These are phyloP conservation scores for Westerdykella sp. DNA, from an alignment of 2,329 filamentous ascomycete species.

Conservation along the genomic window DNA sequence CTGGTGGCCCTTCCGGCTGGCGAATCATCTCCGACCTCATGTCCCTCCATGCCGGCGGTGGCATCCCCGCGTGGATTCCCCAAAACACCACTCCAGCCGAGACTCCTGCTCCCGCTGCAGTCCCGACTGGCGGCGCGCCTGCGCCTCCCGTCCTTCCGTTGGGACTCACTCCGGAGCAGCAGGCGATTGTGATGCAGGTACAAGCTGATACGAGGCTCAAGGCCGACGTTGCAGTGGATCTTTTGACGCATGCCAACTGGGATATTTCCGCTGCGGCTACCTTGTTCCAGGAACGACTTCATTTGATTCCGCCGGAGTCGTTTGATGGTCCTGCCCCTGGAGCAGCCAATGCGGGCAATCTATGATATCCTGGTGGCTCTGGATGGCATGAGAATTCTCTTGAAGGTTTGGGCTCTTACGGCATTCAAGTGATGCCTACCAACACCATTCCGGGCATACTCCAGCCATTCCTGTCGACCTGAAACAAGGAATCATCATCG, in stretches of 20 bases:
- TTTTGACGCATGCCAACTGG: conserved; percentile 73
- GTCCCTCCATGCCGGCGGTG: conserved; percentile 62
- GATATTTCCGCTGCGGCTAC: conserved; percentile 67
- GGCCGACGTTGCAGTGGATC: conserved; percentile 70
- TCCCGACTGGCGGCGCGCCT: conserved; percentile 38
- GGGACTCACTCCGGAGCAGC: conserved; percentile 43
- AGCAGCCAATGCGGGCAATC: too few species aligned
- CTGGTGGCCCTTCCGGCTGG: conserved; percentile 60
- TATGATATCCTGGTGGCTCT: too few species aligned
- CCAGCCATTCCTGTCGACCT: too few species aligned
- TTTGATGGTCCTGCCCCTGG: conserved; percentile 18
- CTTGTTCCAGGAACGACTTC: conserved; percentile 71
- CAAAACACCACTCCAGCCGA: conserved; percentile 24
- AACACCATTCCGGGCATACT: too few species aligned
- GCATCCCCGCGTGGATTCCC: conserved; percentile 47
- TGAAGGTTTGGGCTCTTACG: too few species aligned
- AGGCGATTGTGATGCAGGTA: conserved; percentile 65
- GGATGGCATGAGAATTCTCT: too few species aligned
- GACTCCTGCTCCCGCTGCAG: conserved; percentile 37
- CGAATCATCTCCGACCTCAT: conserved; percentile 77
- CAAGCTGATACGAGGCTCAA: conserved; percentile 76
- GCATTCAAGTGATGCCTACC: too few species aligned
- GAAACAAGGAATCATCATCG: too few species aligned
- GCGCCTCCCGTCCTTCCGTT: conserved; percentile 3
- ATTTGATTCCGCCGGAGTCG: conserved; percentile 39